phyloP scores from a whole-genome alignment of 1,284 basidiomycete species.

The Afroboletus lepidellus region DNA sequence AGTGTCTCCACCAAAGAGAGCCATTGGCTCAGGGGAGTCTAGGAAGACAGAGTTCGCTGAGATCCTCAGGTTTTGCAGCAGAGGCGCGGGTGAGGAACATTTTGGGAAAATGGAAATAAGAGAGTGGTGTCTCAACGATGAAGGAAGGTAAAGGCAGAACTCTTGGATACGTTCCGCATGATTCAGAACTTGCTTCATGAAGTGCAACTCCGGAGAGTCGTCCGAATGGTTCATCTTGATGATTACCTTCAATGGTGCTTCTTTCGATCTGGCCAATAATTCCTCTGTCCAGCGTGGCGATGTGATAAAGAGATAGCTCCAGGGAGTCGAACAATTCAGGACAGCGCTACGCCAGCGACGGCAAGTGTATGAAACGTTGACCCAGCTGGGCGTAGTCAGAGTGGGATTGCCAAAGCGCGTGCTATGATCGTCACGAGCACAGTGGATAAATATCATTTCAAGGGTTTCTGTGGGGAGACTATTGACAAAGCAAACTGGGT shows the following conservation, averaged over 20 bases:
- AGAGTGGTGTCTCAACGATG: no score
- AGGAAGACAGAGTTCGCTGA: background rate
- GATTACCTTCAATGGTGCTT: background rate
- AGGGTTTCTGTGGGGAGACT: slow-evolving; percentile 25
- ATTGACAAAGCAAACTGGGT: slow-evolving; percentile 16
- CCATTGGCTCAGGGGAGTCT: background rate
- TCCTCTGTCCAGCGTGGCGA: background rate
- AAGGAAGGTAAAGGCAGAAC: background rate
- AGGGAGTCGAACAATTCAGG: background rate
- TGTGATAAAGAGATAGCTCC: background rate
- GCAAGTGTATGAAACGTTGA: background rate
- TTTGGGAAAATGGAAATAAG: no score
- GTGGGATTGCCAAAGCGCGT: background rate
- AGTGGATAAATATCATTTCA: slow-evolving; percentile 17
- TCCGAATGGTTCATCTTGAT: background rate
- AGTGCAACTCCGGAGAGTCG: background rate
- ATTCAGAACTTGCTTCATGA: background rate
- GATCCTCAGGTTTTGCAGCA: background rate
- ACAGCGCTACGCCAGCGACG: background rate
- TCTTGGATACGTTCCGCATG: background rate
- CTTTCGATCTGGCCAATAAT: background rate
- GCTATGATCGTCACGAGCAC: slow-evolving; percentile 2
- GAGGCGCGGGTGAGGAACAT: background rate
- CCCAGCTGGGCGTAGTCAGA: background rate
- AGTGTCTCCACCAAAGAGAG: background rate